A percentile compares a stretch with the other conserved stretches of the same genome.
These are phyloP conservation scores for Magnolia kwangsiensis DNA, from an alignment of 164 flowering plant species.

Conservation along the genomic window DNA sequence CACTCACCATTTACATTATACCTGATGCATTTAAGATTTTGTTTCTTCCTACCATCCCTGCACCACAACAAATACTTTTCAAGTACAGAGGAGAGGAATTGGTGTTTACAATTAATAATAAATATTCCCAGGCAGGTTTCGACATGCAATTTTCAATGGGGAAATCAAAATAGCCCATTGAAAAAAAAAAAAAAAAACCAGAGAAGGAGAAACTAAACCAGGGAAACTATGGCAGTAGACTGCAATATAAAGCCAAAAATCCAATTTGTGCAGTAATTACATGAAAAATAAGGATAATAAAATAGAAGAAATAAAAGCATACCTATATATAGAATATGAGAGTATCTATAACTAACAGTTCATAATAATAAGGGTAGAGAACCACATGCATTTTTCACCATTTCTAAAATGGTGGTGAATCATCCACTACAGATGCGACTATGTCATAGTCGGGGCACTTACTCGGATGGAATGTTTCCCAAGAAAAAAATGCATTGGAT, in stretches of 20 bases:
- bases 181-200: too few relatives aligned
- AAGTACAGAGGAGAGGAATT: slow-evolving; percentile 3
- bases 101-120: neutral
- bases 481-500: too few relatives aligned
- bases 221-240: neutral
- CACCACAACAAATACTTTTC: slow-evolving; percentile 23
- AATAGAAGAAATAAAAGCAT: too few relatives aligned
- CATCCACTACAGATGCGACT: neutral
- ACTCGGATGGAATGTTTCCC: neutral
- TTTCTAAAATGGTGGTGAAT: neutral
- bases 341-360: too few relatives aligned
- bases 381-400: neutral
- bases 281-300: neutral
- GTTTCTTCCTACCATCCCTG: slow-evolving; percentile 77
- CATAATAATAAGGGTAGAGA: neutral
- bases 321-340: too few relatives aligned
- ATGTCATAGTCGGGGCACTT: neutral
- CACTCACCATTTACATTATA: slow-evolving; percentile 66
- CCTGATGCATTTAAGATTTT: slow-evolving; percentile 70
- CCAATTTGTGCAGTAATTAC: neutral
- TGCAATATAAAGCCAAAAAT: neutral
- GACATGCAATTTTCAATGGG: neutral
- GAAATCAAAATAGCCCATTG: neutral
- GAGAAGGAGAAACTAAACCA: neutral
- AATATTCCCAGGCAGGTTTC: neutral